phyloP scores from a whole-genome alignment of 371 early-diverging fungal genomes.

The Mucor racemosus region DNA sequence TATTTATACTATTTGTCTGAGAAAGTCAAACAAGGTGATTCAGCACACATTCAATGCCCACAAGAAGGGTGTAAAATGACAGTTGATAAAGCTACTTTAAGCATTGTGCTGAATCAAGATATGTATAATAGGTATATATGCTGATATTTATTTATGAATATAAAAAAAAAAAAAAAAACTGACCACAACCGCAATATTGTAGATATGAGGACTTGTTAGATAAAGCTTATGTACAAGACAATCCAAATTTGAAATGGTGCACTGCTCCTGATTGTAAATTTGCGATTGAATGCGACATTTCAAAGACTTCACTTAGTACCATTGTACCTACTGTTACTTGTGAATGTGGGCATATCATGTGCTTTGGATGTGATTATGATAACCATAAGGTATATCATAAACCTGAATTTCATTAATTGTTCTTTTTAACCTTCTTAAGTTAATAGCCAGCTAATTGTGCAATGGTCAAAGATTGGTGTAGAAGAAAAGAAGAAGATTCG shows the following conservation, averaged over 20 bases:
- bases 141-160: neutral
- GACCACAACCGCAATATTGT: neutral
- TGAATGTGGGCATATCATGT: slow-evolving; percentile 77
- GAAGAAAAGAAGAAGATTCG: slow-evolving; percentile 95
- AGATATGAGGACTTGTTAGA: slow-evolving; percentile 78
- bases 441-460: slow-evolving; percentile 78
- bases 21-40: slow-evolving; percentile 89
- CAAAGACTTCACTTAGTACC: slow-evolving; percentile 63
- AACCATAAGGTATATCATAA: slow-evolving; percentile 72
- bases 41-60: slow-evolving; percentile 82
- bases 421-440: neutral
- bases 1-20: slow-evolving; percentile 79
- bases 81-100: slow-evolving; percentile 81
- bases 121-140: slow-evolving; percentile 60
- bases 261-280: slow-evolving; percentile 94
- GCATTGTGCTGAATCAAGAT: slow-evolving; percentile 57
- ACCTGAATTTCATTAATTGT: neutral
- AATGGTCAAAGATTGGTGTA: slow-evolving; percentile 86
- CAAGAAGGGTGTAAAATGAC: slow-evolving; percentile 74
- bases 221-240: slow-evolving; percentile 88
- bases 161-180: no score
- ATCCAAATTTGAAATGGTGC: slow-evolving; percentile 85
- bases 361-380: slow-evolving; percentile 87
- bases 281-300: slow-evolving; percentile 87
- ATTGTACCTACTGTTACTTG: slow-evolving; percentile 90